Conservation (phyloP, 441 rosid genomes). For the California macrophylla region DNA sequence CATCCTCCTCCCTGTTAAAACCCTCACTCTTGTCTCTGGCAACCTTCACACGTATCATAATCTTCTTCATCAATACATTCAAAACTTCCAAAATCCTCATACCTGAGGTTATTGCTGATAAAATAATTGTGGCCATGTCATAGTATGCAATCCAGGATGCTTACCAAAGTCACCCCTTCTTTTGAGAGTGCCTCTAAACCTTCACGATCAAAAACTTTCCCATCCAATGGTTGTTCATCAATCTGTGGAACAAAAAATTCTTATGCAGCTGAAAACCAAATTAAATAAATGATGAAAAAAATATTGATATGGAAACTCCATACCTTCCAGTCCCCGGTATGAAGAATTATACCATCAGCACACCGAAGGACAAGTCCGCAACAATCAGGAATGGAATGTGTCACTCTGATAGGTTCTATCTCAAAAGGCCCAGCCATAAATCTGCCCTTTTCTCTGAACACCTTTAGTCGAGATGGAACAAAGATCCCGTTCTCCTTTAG, state of each 20-base stretch:
- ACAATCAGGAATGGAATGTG: constrained; percentile 98
- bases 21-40: background rate
- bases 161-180: constrained; percentile 95
- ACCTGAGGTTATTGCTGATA: too few relatives aligned
- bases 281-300: constrained; percentile 11
- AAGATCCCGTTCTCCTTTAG: constrained; percentile 80
- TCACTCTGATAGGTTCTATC: constrained; percentile 83
- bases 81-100: too few relatives aligned
- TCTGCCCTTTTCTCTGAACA: constrained; percentile 18
- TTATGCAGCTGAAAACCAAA: constrained; percentile 21
- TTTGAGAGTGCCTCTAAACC: constrained; percentile 79
- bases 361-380: constrained; percentile 92
- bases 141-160: constrained; percentile 18
- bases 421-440: constrained; percentile 93
- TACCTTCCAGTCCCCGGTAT: constrained; percentile 99
- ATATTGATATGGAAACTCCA: constrained; percentile 13
- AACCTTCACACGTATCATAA: background rate
- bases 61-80: background rate
- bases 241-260: constrained; percentile 41
- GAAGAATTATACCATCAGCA: constrained; percentile 90
- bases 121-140: too few relatives aligned
- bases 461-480: background rate
- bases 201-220: constrained; percentile 73
- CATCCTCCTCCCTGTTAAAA: constrained; percentile 1
- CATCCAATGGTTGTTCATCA: constrained; percentile 90